A percentile compares a stretch with the other conserved stretches of the same genome.
These are phyloP conservation scores for Skeletonema grethae DNA, from an alignment of 108 stramenopile genomes.

Conservation along the genomic window DNA sequence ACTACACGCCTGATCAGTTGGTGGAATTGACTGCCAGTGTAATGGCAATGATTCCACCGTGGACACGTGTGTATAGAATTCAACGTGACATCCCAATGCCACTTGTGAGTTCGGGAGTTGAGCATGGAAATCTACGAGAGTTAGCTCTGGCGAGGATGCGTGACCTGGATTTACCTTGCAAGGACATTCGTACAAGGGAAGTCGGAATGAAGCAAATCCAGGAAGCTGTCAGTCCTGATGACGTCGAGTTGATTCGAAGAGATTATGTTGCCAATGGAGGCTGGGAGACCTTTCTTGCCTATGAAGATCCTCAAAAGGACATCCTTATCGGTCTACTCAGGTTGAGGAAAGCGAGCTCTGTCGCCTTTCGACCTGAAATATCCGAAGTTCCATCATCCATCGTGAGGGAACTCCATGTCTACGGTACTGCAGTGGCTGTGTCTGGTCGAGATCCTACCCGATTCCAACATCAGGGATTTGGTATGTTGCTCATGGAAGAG, in stretches of 20 bases:
- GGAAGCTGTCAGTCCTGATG: conserved; percentile 86
- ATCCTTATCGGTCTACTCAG: conserved; percentile 85
- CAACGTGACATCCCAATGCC: conserved; percentile 99
- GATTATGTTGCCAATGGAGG: conserved; percentile 94
- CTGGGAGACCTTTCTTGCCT: conserved; percentile 94
- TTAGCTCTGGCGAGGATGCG: conserved; percentile 83
- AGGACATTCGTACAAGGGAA: conserved; percentile 94
- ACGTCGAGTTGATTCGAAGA: conserved; percentile 91
- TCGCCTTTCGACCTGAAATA: conserved; percentile 78
- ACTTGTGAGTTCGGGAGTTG: conserved; percentile 91
- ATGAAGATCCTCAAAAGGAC: conserved; percentile 93
- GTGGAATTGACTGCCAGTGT: conserved; percentile 91
- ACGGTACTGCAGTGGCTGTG: conserved; percentile 94
- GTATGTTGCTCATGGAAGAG: conserved; percentile 94
- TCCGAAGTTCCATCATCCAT: conserved; percentile 71
- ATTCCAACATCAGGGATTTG: conserved; percentile 97
- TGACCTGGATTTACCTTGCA: conserved; percentile 87
- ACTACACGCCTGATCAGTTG: conserved; percentile 95
- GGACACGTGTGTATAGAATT: conserved; percentile 95
- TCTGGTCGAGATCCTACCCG: conserved; percentile 86
- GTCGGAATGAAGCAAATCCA: conserved; percentile 96
- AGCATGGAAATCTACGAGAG: conserved; percentile 94
- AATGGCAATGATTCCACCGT: conserved; percentile 92
- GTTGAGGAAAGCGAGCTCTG: conserved; percentile 63
- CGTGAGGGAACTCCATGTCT: conserved; percentile 95